Percentiles rank a stretch among this genome's conserved stretches.
Conservation (phyloP, 768 basidiomycete genomes). For the Podaxis sp. region DNA sequence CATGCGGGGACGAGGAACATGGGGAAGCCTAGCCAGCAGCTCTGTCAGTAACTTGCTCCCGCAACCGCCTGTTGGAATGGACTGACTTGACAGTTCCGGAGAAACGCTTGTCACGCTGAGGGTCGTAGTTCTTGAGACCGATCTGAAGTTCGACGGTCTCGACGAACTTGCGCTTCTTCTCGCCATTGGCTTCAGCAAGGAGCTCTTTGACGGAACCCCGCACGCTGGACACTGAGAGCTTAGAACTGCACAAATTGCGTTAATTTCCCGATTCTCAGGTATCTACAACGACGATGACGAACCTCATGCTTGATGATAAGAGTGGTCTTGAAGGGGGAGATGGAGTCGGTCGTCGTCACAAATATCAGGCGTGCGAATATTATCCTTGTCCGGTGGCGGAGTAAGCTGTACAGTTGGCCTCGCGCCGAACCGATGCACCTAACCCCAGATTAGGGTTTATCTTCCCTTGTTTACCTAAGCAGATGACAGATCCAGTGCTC, state of each 20-base stretch:
- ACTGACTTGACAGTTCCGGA: slow-evolving; percentile 94
- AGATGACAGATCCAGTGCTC: background rate
- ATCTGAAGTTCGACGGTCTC: slow-evolving; percentile 97
- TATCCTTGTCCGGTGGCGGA: slow-evolving; percentile 10
- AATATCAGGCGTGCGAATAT: slow-evolving; percentile 3
- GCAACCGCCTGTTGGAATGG: background rate
- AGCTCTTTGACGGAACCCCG: slow-evolving; percentile 95
- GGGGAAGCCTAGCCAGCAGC: slow-evolving; percentile 70
- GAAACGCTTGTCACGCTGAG: slow-evolving; percentile 99
- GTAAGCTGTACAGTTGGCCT: slow-evolving; percentile 12
- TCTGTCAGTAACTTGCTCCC: slow-evolving; percentile 12
- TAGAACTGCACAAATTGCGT: slow-evolving; percentile 42
- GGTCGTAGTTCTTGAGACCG: slow-evolving; percentile 98
- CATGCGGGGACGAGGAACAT: slow-evolving; percentile 98
- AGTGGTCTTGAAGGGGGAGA: slow-evolving; percentile 25
- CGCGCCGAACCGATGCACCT: background rate
- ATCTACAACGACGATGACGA: slow-evolving; percentile 6
- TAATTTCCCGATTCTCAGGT: background rate
- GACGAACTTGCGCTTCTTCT: slow-evolving; percentile 91
- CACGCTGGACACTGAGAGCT: slow-evolving; percentile 99
- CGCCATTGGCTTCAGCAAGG: slow-evolving; percentile 77
- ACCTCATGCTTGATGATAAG: slow-evolving; percentile 26
- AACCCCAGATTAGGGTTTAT: background rate
- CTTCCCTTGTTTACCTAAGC: slow-evolving; percentile 3
- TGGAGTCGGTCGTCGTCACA: background rate